phyloP scores from a whole-genome alignment of 441 rosid genomes.

The Oxalis stricta region DNA sequence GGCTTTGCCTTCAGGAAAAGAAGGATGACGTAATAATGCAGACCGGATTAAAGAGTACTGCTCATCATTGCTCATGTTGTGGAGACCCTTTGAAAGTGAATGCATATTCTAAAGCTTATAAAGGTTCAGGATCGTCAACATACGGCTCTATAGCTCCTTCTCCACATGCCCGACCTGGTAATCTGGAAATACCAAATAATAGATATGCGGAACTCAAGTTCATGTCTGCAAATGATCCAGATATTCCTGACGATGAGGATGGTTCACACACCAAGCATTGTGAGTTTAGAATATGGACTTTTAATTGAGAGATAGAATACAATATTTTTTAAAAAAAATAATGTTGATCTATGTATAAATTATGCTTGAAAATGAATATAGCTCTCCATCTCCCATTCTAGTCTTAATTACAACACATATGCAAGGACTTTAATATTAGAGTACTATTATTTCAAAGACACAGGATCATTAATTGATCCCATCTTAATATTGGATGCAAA shows the following conservation, averaged over 20 bases:
- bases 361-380: not conserved
- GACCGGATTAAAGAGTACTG: constrained; percentile 16
- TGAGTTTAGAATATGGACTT: constrained; percentile 9
- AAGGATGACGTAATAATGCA: constrained; percentile 27
- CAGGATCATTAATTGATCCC: too few relatives aligned
- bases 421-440: not conserved
- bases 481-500: too few relatives aligned
- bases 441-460: not conserved
- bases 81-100: constrained; percentile 48
- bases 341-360: not conserved
- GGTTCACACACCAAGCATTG: constrained; percentile 20
- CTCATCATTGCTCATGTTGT: constrained; percentile 47
- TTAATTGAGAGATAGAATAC: too few relatives aligned
- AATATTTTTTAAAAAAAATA: too few relatives aligned
- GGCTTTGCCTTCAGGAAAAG: constrained; percentile 24
- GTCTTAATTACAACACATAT: too few relatives aligned
- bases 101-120: constrained; percentile 16
- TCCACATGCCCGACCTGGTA: constrained; percentile 41
- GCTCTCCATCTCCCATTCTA: too few relatives aligned
- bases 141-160: constrained; percentile 48
- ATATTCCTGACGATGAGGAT: constrained; percentile 34
- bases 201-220: constrained; percentile 35
- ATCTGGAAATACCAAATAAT: constrained; percentile 24
- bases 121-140: constrained; percentile 4
- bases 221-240: constrained; percentile 26